phyloP scores from a whole-genome alignment of 2,329 filamentous ascomycete species.

The Scolecobasidium constrictum region DNA sequence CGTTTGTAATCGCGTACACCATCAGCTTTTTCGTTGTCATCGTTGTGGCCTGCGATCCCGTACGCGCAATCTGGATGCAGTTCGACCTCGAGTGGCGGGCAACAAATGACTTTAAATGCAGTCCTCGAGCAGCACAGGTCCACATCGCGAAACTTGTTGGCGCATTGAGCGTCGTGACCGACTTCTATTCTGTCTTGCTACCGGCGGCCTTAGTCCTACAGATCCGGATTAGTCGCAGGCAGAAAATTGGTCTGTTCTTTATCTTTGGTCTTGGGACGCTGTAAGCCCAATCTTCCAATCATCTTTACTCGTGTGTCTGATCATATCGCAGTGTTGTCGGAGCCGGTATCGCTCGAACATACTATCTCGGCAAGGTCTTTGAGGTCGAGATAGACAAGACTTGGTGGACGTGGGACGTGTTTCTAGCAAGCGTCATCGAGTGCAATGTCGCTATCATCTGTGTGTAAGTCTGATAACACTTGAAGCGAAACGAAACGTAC shows the following conservation, averaged over 20 bases:
- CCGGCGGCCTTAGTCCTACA: conserved; percentile 14
- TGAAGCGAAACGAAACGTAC: too few relatives aligned
- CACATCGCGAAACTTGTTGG: conserved; percentile 12
- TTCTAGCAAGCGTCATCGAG: conserved; percentile 6
- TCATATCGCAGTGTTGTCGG: conserved; percentile 18
- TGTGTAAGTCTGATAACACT: too few relatives aligned
- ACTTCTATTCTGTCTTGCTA: conserved; percentile 15
- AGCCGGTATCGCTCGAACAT: conserved; percentile 22
- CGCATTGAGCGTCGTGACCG: conserved; percentile 14
- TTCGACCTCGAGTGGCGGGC: conserved; percentile 16
- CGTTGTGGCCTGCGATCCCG: conserved; percentile 21
- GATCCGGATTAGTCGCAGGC: conserved; percentile 14
- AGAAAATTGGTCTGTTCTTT: conserved; percentile 13
- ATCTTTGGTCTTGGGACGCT: conserved; percentile 12
- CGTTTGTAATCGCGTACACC: conserved; percentile 15
- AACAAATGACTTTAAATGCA: conserved; percentile 16
- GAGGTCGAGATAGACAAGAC: conserved; percentile 2
- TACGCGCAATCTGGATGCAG: conserved; percentile 23
- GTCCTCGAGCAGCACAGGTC: not conserved
- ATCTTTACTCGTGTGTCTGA: not conserved
- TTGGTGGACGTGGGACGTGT: conserved; percentile 8
- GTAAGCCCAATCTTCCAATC: conserved; percentile 11
- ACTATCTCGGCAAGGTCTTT: conserved; percentile 15
- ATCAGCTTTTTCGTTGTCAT: conserved; percentile 20
- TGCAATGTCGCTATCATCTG: conserved; percentile 10